Base-by-base conservation (phyloP, 371 early-diverging fungal species). In the Phascolomyces articulosus region DNA sequence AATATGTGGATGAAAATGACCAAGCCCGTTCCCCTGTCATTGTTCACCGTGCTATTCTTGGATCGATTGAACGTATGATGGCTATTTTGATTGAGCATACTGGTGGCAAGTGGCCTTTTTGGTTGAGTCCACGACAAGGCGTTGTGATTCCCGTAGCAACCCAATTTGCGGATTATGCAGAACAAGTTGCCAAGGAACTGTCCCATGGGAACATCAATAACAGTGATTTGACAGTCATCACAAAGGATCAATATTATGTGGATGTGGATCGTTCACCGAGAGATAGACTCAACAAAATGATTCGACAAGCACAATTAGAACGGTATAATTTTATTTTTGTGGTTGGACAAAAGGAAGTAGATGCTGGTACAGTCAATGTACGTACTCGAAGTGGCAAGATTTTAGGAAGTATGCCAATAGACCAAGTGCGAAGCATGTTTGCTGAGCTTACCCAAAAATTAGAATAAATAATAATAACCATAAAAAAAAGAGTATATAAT, bases 111-210 rank as follows among this genome's bases (percentile, higher is more conserved):
- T 94, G 96, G 90, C 99, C 99, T n/a, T 93, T 99, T 86, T 99
- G 99, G 99, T 79, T 99, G 18, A 93, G 93, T 29, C 99, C 99
- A 20, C 90, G 97, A 44, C 99, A 99, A 79, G 90, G 95, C 20
- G 85, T 93, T 64, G 90, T 99, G 29, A 88, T 99, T 24, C 98
- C 97, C 1, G 92, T 95, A 16, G 81, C 78, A 11, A 73, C 79
- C 2, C 77, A 70, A n/a, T 80, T 81, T 58, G 51, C 73, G 16
- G 83, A 81, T 7, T 85, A 83, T 62, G 83, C 83, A 16, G 51
- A 71, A 60, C 64, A 69, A 58, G 75, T 75, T n/a, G 74, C 78
- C 40, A 69, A 74, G 60, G 44, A 74, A n/a, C 55, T 78, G 26
- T 76, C 75, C 4, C 61, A 74, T 27, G 79, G 80, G 10, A 48